Conservation (phyloP, 2,329 filamentous ascomycete species). For the Curvularia lunata region DNA sequence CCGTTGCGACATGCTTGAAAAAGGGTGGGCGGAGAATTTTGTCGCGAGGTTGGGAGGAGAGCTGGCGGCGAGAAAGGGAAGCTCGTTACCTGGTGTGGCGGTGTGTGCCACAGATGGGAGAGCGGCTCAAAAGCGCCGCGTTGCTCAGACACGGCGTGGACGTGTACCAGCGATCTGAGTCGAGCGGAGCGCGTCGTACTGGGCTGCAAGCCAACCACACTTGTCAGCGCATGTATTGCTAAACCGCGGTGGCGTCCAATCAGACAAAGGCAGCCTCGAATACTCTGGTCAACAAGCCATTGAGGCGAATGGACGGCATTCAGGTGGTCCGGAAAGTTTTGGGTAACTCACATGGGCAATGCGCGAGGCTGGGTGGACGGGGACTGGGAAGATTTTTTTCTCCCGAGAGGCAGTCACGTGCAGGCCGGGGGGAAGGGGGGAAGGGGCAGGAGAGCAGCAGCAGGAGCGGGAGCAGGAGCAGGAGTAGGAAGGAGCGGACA, state of each 20-base stretch:
- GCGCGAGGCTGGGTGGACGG: conserved; percentile 12
- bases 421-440: conserved; percentile 1
- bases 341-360: conserved; percentile 11
- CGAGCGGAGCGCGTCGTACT: conserved; percentile 32
- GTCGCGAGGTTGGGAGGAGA: conserved; percentile 16
- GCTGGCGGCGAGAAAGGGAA: conserved; percentile 20
- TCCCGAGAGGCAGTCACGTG: conserved; percentile 10
- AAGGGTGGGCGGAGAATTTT: conserved; percentile 12
- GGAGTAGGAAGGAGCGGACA: not conserved
- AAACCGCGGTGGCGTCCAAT: conserved; percentile 28
- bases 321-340: conserved; percentile 6
- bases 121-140: conserved; percentile 32
- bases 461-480: not conserved
- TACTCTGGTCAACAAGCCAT: conserved; percentile 23
- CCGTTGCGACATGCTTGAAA: conserved; percentile 48
- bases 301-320: conserved; percentile 21
- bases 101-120: conserved; percentile 41
- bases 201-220: conserved; percentile 36
- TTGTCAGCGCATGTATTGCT: conserved; percentile 36
- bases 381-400: conserved; percentile 13
- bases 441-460: not conserved
- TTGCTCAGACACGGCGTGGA: conserved; percentile 29
- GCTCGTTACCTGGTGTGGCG: conserved; percentile 30
- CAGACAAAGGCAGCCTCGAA: conserved; percentile 20
- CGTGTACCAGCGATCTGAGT: conserved; percentile 26